phyloP scores from a whole-genome alignment of 1,284 basidiomycete genomes.

The Amylostereum areolatum region DNA sequence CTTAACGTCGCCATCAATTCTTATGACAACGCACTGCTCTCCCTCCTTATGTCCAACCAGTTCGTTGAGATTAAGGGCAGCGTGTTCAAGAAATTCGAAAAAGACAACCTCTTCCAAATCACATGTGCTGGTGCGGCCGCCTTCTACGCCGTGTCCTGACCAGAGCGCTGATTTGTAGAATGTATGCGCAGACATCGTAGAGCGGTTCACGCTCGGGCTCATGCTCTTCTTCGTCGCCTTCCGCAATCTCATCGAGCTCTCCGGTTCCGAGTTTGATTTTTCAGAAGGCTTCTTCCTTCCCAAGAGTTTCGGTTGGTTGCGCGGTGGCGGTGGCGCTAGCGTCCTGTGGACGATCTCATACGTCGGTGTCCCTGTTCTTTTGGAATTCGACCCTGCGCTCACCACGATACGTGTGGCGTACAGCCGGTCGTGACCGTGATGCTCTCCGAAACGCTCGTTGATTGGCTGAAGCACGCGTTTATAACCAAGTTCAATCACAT shows the following conservation, averaged over 20 bases:
- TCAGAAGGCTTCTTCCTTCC: slow-evolving; percentile 68
- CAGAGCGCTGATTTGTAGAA: no score
- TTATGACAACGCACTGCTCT: slow-evolving; percentile 94
- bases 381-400: not conserved
- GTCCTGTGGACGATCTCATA: slow-evolving; percentile 88
- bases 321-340: slow-evolving; percentile 50
- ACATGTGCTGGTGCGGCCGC: slow-evolving; percentile 82
- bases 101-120: slow-evolving; percentile 99
- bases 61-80: slow-evolving; percentile 99
- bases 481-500: slow-evolving; percentile 99
- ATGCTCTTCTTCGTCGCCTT: slow-evolving; percentile 93
- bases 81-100: slow-evolving; percentile 99
- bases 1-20: slow-evolving; percentile 98
- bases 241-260: slow-evolving; percentile 93
- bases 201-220: slow-evolving; percentile 88
- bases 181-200: slow-evolving; percentile 86
- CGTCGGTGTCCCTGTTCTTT: slow-evolving; percentile 37
- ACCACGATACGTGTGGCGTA: not conserved
- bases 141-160: no score
- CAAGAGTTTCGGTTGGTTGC: slow-evolving; percentile 81
- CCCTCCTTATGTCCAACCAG: slow-evolving; percentile 94
- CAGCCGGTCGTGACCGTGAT: slow-evolving; percentile 91
- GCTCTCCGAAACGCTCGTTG: slow-evolving; percentile 89
- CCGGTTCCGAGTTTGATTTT: slow-evolving; percentile 81
- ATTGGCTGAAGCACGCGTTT: slow-evolving; percentile 99